Evolutionary conservation across 1,284 basidiomycete species (phyloP), one percentile per base, ranked within the genome.

Genomic region (Jaminaea rosea): DNA sequence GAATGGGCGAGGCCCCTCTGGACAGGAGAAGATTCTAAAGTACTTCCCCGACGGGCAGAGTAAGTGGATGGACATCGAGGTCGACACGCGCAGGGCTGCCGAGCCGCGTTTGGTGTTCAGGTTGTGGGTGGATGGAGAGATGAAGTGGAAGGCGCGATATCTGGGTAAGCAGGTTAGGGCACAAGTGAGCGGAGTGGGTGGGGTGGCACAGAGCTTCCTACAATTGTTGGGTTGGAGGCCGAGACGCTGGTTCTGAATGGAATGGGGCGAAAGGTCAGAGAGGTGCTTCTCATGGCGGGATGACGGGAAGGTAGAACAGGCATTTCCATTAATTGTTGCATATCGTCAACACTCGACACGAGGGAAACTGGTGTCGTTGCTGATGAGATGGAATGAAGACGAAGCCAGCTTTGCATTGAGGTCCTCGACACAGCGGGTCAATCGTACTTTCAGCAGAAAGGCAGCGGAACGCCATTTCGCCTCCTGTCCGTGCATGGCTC

Each of bases 21-120:
- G 82, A 7, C 77, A 79, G 57, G 86, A 87, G 68, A 75, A 77
- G 46, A 79, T 87, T 3, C 59, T 86, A 29, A 82, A 84, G 65
- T 87, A 75, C 49, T 47, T 72, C 10, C 73, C 72, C 4, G 65
- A 72, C 42, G 71, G 71, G 7, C 76, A 76, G 57, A 52, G 69
- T 57, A 78, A 78, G 60, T 76, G 76, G 67, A 82, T 84, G 6
- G 77, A 83, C 0, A 79, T 89, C 47, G 84, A 86, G 69, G 79
- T 89, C 26, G 84, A 89, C 68, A 86, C 85, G 0, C 78, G 80
- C 37, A 77, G 84, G 56, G 67, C 76, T 3, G 72, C 78, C 32
- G 75, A 77, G 34, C 86, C 86, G 0, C 76, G 75, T 3, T 75
- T 86, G 13, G 49, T 52, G 5, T 57, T 65, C 3, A 50, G 53